Evolutionary conservation across 306 rosid species (phyloP).

Genomic region (Vigna reflexopilosa): DNA sequence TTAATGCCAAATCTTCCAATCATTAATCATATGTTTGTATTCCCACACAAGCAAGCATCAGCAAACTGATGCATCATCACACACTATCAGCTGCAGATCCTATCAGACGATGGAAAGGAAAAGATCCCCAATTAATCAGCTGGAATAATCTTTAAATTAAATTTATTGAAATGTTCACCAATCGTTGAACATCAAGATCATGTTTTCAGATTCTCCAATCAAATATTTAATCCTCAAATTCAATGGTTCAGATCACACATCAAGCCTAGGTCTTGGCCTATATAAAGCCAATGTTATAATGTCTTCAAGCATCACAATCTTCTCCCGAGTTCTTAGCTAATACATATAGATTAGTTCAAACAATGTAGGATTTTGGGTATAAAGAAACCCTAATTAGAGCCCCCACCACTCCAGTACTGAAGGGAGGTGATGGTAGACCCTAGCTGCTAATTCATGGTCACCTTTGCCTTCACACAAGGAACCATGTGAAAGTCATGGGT

Average conservation of each 20-base stretch:
- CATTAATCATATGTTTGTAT: neutral
- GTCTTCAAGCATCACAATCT: constrained; percentile 37
- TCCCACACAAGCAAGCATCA: constrained; percentile 28
- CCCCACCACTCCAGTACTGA: constrained; percentile 62
- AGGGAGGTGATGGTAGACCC: constrained; percentile 61
- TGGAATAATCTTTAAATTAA: constrained; percentile 8
- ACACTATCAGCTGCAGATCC: constrained; percentile 21
- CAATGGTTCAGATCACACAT: constrained; percentile 38
- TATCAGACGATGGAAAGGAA: constrained; percentile 20
- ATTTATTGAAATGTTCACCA: constrained; percentile 36
- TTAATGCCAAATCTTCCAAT: constrained; percentile 3
- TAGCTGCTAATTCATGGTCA: constrained; percentile 75
- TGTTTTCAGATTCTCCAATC: constrained; percentile 25
- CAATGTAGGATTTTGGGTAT: neutral
- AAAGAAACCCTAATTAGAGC: constrained; percentile 45
- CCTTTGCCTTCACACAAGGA: constrained; percentile 45
- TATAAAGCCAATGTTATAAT: constrained; percentile 26
- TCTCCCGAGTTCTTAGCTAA: constrained; percentile 11
- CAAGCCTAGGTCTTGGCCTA: constrained; percentile 30
- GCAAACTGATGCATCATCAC: constrained; percentile 16
- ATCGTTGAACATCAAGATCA: constrained; percentile 40
- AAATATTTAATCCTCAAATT: constrained; percentile 37
- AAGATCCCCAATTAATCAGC: constrained; percentile 31
- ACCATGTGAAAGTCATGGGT: constrained; percentile 50
- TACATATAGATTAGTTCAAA: neutral